phyloP scores from a whole-genome alignment of 2,329 filamentous ascomycete genomes.

The Talaromyces sp. region DNA sequence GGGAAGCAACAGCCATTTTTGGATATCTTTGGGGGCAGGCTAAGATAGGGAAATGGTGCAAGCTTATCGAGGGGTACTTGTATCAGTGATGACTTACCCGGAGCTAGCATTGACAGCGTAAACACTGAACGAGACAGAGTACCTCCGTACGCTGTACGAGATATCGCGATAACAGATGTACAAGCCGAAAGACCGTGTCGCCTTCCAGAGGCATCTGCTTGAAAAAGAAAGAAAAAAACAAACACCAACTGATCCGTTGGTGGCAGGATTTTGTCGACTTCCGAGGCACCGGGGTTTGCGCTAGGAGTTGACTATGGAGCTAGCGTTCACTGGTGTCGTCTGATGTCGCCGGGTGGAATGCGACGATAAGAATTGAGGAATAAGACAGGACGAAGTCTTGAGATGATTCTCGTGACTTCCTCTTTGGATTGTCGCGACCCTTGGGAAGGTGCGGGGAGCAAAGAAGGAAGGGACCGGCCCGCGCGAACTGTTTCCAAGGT shows the following conservation, averaged over 20 bases:
- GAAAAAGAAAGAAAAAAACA: neutral
- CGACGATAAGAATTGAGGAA: neutral
- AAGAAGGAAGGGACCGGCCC: slow-evolving; percentile 17
- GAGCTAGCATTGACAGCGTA: neutral
- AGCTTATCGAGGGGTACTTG: slow-evolving; percentile 5
- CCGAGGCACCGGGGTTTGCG: neutral
- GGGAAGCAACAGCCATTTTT: neutral
- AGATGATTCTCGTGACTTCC: slow-evolving; percentile 10
- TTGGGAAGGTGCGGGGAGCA: slow-evolving; percentile 14
- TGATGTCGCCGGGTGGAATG: neutral
- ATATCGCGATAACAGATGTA: neutral
- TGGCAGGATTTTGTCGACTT: neutral
- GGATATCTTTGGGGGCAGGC: neutral
- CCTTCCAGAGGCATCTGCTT: slow-evolving; percentile 10
- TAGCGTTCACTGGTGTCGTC: neutral
- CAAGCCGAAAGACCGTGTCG: neutral
- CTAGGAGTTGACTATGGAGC: neutral
- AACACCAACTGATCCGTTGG: neutral
- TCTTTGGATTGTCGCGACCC: neutral
- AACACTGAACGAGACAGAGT: neutral
- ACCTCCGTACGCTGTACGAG: neutral
- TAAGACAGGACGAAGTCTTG: neutral
- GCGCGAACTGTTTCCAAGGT: slow-evolving; percentile 16
- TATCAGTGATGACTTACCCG: slow-evolving; percentile 12
- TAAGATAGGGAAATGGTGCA: slow-evolving; percentile 3